phyloP scores from a whole-genome alignment of 2,329 filamentous ascomycete genomes.

The Alternaria tenuissima region DNA sequence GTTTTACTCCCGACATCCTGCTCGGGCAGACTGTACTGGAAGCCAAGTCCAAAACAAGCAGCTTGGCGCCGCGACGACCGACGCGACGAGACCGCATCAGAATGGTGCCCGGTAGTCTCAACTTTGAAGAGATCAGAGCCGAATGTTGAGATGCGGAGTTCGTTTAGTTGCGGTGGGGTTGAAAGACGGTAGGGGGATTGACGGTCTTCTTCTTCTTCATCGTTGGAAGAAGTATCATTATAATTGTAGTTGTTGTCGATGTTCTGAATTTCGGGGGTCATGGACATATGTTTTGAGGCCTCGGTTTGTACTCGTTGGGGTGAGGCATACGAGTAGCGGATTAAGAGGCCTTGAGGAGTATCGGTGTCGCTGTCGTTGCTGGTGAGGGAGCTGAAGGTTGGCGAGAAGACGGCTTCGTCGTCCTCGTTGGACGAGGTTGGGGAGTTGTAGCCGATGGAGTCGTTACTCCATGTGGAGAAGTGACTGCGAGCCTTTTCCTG shows the following conservation, averaged over 20 bases:
- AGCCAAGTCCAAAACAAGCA: constrained; percentile 43
- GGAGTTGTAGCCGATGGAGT: constrained; percentile 35
- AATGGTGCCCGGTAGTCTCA: constrained; percentile 23
- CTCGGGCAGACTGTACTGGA: constrained; percentile 47
- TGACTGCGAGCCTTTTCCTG: constrained; percentile 38
- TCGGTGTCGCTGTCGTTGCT: constrained; percentile 40
- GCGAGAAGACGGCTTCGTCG: constrained; percentile 34
- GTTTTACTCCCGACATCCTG: constrained; percentile 37
- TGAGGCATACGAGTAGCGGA: constrained; percentile 30
- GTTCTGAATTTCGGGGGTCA: constrained; percentile 14
- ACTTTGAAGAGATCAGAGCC: constrained; percentile 41
- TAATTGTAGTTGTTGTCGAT: not conserved
- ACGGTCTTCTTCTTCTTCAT: constrained; percentile 18
- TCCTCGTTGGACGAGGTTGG: constrained; percentile 33
- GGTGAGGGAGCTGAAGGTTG: constrained; percentile 44
- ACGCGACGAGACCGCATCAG: constrained; percentile 22
- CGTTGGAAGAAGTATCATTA: not conserved
- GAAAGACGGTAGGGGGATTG: constrained; percentile 19
- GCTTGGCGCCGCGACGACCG: constrained; percentile 37
- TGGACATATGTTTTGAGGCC: constrained; percentile 5
- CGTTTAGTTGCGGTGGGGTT: constrained; percentile 34
- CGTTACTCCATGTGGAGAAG: constrained; percentile 46
- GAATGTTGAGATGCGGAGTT: constrained; percentile 39
- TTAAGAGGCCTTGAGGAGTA: constrained; percentile 32
- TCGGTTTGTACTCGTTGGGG: constrained; percentile 12